Evolutionary conservation across 106 monocot species (phyloP), one percentile per base, ranked within the genome.

Genomic region (Dendrobium officinale): DNA sequence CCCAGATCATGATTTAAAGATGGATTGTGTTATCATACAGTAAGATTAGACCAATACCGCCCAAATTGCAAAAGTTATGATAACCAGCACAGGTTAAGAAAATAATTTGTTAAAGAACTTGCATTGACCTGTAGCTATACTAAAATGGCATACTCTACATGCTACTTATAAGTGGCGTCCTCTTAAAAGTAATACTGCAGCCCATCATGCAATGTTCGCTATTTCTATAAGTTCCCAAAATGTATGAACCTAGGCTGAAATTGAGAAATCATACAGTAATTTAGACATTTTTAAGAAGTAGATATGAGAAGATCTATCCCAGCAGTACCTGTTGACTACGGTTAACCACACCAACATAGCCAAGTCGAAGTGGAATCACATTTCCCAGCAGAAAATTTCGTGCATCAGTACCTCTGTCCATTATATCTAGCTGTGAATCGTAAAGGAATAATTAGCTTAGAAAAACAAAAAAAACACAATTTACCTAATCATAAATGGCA

Each of bases 391-490:
- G 56, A 78, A 83, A 83, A 24, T 82, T 78, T 43, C 77, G 42
- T 40, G 82, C 82, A 78, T 82, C 77, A 54, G 82, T 82, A 29
- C 82, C 82, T 82, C 48, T 82, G 70, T 82, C 93, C 93, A 94
- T 91, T 55, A 94, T 91, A 88, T 94, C 94, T 77, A 95, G 84
- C 94, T 95, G 85, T 79, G 37, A 70, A 15, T 40, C 13, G 37
- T 70, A 37, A 37, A 70, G 33, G 37, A 15, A 29, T 8, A 33
- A 70, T 16, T 70, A 16, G 72, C 16, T 74, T 6, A 74, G 19
- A 11, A 74, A 74, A 74, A 44, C 43, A 18, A 74, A 42, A 74
- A 40, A 74, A 42, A 74, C 31, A 70, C 33, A 2, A 70, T 40
- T 37, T 70, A 33, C 15, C 13, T 4, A n/a, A 61, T 6, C 4